Evolutionary conservation across 192 early-diverging fungal genomes (phyloP).

Genomic region (Coemansia sp.): DNA sequence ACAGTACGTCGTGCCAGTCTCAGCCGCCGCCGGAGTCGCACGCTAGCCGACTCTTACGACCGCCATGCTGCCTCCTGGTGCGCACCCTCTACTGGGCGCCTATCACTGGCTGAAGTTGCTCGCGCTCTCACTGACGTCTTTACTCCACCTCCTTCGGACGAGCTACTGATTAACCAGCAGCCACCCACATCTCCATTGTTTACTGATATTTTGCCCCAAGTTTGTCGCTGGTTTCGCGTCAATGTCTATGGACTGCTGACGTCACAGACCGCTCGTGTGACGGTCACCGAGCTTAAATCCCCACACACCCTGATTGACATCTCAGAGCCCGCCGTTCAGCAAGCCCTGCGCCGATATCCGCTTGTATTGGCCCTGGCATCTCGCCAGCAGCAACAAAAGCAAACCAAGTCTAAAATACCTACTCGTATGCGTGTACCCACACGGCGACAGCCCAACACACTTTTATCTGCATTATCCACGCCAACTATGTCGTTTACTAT

Average conservation of each 20-base stretch:
- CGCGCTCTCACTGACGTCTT: background rate
- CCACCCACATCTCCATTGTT: background rate
- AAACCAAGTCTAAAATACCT: background rate
- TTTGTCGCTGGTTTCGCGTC: slow-evolving; percentile 14
- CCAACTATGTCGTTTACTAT: slow-evolving; percentile 39
- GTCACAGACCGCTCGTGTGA: background rate
- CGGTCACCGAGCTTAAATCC: slow-evolving; percentile 2
- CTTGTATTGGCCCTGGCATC: slow-evolving; percentile 14
- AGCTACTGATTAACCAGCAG: background rate
- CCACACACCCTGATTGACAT: background rate
- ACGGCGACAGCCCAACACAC: background rate
- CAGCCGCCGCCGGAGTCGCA: slow-evolving; percentile 12
- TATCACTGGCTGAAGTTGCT: slow-evolving; percentile 14
- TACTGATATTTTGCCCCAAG: background rate
- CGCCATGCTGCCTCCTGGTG: slow-evolving; percentile 6
- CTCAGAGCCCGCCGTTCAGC: slow-evolving; percentile 5
- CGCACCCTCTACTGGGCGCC: background rate
- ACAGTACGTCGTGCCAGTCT: slow-evolving; percentile 21
- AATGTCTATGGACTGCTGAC: slow-evolving; percentile 18
- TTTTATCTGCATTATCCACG: background rate
- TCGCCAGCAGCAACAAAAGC: slow-evolving; percentile 2
- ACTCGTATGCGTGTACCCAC: slow-evolving; percentile 25
- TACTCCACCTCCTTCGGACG: background rate
- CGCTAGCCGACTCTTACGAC: background rate
- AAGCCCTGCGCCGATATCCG: slow-evolving; percentile 15